These are phyloP conservation scores for Cyclocybe aegerita DNA, from an alignment of 768 basidiomycete species.

Conservation along the genomic window DNA sequence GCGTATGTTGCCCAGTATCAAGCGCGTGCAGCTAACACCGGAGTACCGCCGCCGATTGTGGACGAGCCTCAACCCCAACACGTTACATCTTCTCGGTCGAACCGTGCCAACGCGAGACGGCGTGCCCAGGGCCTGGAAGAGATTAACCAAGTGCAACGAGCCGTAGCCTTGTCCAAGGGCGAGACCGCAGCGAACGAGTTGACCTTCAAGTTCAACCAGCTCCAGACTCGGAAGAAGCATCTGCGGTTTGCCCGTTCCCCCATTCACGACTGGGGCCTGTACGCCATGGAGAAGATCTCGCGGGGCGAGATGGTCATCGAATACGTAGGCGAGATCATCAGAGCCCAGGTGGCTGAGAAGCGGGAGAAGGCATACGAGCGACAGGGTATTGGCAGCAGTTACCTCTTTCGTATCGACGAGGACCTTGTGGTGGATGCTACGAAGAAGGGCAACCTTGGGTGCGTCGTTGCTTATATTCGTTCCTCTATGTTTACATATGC, in stretches of 20 bases:
- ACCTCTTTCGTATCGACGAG: slow-evolving; percentile 97
- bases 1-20: slow-evolving; percentile 91
- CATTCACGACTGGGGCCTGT: slow-evolving; percentile 98
- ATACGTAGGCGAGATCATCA: slow-evolving; percentile 96
- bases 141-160: slow-evolving; percentile 87
- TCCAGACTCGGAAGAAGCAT: slow-evolving; percentile 97
- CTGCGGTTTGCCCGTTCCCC: slow-evolving; percentile 92
- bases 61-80: slow-evolving; percentile 51
- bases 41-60: slow-evolving; percentile 34
- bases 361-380: slow-evolving; percentile 96
- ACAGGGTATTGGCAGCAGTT: slow-evolving; percentile 97
- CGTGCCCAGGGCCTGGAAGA: slow-evolving; percentile 93
- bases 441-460: slow-evolving; percentile 99
- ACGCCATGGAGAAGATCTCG: slow-evolving; percentile 95
- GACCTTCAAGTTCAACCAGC: slow-evolving; percentile 96
- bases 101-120: slow-evolving; percentile 89
- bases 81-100: slow-evolving; percentile 79
- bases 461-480: slow-evolving; percentile 31
- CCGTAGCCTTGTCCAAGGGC: slow-evolving; percentile 72
- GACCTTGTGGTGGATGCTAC: slow-evolving; percentile 98
- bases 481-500: slow-evolving; percentile 7
- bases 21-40: slow-evolving; percentile 49
- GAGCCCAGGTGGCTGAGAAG: slow-evolving; percentile 94
- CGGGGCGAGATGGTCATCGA: slow-evolving; percentile 99
- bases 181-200: slow-evolving; percentile 70